These are phyloP conservation scores for Ophiosphaerella herpotricha DNA, from an alignment of 2,329 filamentous ascomycete species.

Conservation along the genomic window DNA sequence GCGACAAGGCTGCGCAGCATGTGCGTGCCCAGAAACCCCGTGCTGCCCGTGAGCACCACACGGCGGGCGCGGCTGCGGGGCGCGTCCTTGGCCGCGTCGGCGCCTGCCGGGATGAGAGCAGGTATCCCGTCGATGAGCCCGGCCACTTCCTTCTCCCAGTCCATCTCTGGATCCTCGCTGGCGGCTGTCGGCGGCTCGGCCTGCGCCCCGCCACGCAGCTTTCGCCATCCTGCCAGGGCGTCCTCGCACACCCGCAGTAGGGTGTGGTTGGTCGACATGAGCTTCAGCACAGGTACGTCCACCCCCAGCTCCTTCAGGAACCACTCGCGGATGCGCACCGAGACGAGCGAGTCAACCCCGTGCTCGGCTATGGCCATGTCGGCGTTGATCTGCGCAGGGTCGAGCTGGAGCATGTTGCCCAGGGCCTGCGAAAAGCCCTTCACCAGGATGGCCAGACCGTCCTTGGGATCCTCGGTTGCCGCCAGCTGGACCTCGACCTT, in stretches of 20 bases:
- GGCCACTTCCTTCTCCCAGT: conserved; percentile 6
- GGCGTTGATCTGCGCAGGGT: conserved; percentile 20
- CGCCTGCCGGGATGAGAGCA: not conserved
- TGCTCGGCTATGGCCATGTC: conserved; percentile 41
- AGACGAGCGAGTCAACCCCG: conserved; percentile 26
- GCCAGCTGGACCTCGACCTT: conserved; percentile 2
- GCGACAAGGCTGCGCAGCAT: conserved; percentile 14
- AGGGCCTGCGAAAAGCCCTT: not conserved
- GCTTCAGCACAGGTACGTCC: conserved; percentile 23
- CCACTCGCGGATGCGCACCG: conserved; percentile 26
- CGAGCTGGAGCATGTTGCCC: conserved; percentile 2
- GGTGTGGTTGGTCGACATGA: conserved; percentile 7
- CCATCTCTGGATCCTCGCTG: conserved; percentile 7
- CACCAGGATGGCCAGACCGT: too few species aligned
- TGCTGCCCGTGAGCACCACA: conserved; percentile 18
- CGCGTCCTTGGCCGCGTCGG: not conserved
- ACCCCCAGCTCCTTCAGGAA: conserved; percentile 19
- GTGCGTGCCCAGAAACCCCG: conserved; percentile 16
- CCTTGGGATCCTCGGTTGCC: too few species aligned
- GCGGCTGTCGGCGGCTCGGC: conserved; percentile 1
- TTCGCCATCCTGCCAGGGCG: conserved; percentile 10
- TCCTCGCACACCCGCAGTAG: conserved; percentile 7
- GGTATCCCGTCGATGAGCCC: conserved; percentile 3
- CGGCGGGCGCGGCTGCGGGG: not conserved
- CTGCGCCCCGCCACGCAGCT: conserved; percentile 4